Base-by-base conservation (phyloP, 169 alveolate genomes). In the Plasmodium chabaudi region DNA sequence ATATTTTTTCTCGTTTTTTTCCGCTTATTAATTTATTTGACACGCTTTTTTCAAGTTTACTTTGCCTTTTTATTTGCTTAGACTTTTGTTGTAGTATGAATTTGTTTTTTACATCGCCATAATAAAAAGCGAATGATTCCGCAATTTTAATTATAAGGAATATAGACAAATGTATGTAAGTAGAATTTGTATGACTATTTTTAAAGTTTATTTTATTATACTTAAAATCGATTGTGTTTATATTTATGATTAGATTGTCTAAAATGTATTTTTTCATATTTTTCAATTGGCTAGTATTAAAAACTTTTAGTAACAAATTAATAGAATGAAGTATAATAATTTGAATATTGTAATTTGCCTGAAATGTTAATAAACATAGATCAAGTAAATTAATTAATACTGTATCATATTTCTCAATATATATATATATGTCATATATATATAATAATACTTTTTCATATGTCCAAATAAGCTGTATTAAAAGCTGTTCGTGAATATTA, bases 361-460 rank as follows among this genome's bases (percentile, higher is more conserved):
- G 90, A 70, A 82, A 70, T 2, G 90, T 12, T 0, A 82, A 27
- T 21, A 70, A 19, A 61, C 90, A 82, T 0, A 67, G 17, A 34
- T 82, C 90, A 0, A 82, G 12, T 7, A 82, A 71, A 25, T 82
- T 82, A 15, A 82, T 72, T 71, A 82, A 60, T 27, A 82, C 65
- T 12, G 90, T 55, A 5, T 82, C 84, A 56, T 82, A 82, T 60
- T 65, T 70, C n/a, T 82, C 90, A 13, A 82, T 56, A 60, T 55
- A 82, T 9, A 39, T 47, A 56, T 82, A 82, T 12, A 82, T 42
- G n/a, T 82, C 72, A 47, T 57, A 67, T 17, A 82, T 12, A 49
- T 82, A 82, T 2, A 82, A 60, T 9, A 82, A 61, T 17, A 79
- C 67, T 47, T 82, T 82, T 39, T 82, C 90, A 67, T 82, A 82